A percentile compares a stretch with the other conserved stretches of the same genome.
Evolutionary conservation across 306 rosid genomes (phyloP).

Genomic region (Vicia faba): DNA sequence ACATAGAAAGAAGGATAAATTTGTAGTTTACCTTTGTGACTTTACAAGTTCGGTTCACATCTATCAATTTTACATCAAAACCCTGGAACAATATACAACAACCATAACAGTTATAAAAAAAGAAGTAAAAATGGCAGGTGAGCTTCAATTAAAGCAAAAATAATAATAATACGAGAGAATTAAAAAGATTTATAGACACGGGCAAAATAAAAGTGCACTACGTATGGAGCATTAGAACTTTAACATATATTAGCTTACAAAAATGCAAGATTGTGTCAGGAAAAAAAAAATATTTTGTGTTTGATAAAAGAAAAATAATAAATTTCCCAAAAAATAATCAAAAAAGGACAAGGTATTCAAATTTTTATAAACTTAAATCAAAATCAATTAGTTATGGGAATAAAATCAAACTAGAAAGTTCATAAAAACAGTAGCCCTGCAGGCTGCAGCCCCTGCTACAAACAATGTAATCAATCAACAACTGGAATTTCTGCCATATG

Average conservation of each 20-base stretch:
- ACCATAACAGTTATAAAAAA: not conserved
- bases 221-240: slow-evolving; percentile 26
- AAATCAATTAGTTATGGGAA: slow-evolving; percentile 24
- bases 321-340: slow-evolving; percentile 9
- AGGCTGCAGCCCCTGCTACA: slow-evolving; percentile 9
- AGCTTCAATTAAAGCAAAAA: slow-evolving; percentile 25
- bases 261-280: not conserved
- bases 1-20: slow-evolving; percentile 9
- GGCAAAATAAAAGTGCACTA: slow-evolving; percentile 5
- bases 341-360: slow-evolving; percentile 7
- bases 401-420: not conserved
- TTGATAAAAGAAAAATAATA: slow-evolving; percentile 16
- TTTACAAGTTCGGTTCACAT: slow-evolving; percentile 92
- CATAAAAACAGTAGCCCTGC: slow-evolving; percentile 11
- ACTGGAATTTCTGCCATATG: not conserved
- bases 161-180: not conserved
- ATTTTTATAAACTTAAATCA: slow-evolving; percentile 1
- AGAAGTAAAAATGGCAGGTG: slow-evolving; percentile 5
- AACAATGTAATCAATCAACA: not conserved
- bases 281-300: not conserved
- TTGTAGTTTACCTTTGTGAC: slow-evolving; percentile 73
- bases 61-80: slow-evolving; percentile 80
- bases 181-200: not conserved
- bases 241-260: slow-evolving; percentile 2
- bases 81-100: slow-evolving; percentile 64